These are phyloP conservation scores for Claviceps lovelessii DNA, from an alignment of 2,329 filamentous ascomycete genomes.

Conservation along the genomic window DNA sequence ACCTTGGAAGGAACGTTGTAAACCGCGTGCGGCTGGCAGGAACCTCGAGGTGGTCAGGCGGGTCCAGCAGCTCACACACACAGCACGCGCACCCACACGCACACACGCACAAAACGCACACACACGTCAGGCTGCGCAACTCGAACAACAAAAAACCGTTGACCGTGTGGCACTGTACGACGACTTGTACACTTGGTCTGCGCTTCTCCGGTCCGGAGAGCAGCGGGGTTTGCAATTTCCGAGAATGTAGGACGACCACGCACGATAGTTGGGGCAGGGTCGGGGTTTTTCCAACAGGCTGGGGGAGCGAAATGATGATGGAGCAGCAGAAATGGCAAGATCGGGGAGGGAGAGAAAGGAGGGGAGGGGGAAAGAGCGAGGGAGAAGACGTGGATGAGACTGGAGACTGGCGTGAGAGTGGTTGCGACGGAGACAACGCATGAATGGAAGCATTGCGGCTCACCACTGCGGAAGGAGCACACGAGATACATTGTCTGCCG, in stretches of 20 bases:
- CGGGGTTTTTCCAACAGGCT: background rate
- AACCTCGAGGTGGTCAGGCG: slow-evolving; percentile 1
- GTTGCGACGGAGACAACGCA: background rate
- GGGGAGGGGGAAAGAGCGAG: background rate
- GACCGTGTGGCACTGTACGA: background rate
- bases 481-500: background rate
- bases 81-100: background rate
- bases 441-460: background rate
- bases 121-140: background rate
- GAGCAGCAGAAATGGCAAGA: background rate
- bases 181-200: background rate
- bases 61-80: background rate
- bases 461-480: background rate
- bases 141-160: background rate
- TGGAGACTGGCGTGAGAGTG: background rate
- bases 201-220: background rate
- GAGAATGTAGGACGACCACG: background rate
- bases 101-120: background rate
- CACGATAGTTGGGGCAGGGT: background rate
- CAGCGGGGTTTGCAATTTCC: background rate
- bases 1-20: background rate
- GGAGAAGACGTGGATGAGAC: background rate
- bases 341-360: background rate
- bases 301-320: background rate
- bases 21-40: slow-evolving; percentile 1